A percentile compares a stretch with the other conserved stretches of the same genome.
Conservation (phyloP, 495 filamentous ascomycete genomes). For the Apiosordaria backusii region DNA sequence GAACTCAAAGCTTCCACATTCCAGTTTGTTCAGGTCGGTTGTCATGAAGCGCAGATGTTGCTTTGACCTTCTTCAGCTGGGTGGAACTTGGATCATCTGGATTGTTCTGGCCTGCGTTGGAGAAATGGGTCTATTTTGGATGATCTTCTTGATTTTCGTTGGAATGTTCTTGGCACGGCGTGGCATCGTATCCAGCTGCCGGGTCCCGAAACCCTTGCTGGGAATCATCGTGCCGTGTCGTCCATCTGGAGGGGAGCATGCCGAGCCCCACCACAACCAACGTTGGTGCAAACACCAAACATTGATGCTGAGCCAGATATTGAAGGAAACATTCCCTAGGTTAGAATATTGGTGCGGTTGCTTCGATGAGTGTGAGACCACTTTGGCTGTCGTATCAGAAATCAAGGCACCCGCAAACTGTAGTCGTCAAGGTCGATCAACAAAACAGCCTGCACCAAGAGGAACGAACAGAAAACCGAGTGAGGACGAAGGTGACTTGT, state of each 20-base stretch:
- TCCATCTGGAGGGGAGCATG: not conserved
- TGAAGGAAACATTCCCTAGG: not conserved
- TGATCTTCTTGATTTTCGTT: not conserved
- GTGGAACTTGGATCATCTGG: not conserved
- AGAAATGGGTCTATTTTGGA: not conserved
- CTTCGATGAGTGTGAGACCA: no score
- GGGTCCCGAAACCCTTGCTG: not conserved
- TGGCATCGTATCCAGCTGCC: not conserved
- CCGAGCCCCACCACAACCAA: not conserved
- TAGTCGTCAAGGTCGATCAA: no score
- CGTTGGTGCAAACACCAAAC: not conserved
- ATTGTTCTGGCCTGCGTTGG: not conserved
- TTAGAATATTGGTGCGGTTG: no score
- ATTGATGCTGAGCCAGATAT: not conserved
- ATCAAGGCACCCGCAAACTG: no score
- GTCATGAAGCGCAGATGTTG: no score
- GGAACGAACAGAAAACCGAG: no score
- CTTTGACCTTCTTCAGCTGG: not conserved
- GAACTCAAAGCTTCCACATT: not conserved
- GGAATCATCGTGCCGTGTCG: not conserved
- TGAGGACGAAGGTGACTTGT: no score
- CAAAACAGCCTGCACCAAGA: no score
- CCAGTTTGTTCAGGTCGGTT: not conserved
- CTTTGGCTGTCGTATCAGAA: no score
- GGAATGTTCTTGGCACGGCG: not conserved